Base-by-base conservation (phyloP, 192 early-diverging fungal species). In the Coemansia sp. region DNA sequence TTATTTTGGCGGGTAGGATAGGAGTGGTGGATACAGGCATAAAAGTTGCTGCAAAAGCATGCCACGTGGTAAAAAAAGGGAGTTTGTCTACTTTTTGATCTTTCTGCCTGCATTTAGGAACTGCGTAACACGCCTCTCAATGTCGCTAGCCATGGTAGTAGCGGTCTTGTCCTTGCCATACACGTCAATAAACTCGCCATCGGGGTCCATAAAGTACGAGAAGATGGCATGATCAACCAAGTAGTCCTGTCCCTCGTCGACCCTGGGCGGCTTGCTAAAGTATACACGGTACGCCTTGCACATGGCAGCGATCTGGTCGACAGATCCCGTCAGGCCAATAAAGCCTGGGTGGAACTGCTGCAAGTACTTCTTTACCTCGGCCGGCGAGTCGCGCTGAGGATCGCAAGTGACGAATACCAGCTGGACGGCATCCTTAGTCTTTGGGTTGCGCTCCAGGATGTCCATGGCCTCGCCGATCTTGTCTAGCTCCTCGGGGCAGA, bases 161-260 rank as follows among this genome's bases (percentile, higher is more conserved):
- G 83, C 78, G 2, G 78, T 63, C 66, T 75, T 77, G 67, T 95
- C 93, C 75, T 91, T 93, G 31, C 95, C 94, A 79, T 94, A 99
- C 40, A 93, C 93, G 20, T 95, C 94, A 24, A 96, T 84, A 79
- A 97, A 99, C 62, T 88, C 71, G 44, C 96, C 96, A 55, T 95
- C 89, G 9, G 93, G 95, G 60, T 92, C 91, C 88, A 99, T 94
- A 49, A 99, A 81, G 76, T 98, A 99, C 69, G 97, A 97, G 82
- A 97, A 99, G 75, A 99, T 99, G 43, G 94, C 95, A 74, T 99
- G 97, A 69, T 99, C 97, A 13, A 99, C 97, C 41, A 99, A 79
- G 74, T 99, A 99, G 72, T 99, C 96, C 62, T 93, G 89, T 38
- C 92, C 93, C 15, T 91, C 89, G 15, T 76, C 73, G 15, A 90